Evolutionary conservation across 1,284 basidiomycete species (phyloP), one percentile per base, ranked within the genome.

Genomic region (Paramarasmius palmivorus): DNA sequence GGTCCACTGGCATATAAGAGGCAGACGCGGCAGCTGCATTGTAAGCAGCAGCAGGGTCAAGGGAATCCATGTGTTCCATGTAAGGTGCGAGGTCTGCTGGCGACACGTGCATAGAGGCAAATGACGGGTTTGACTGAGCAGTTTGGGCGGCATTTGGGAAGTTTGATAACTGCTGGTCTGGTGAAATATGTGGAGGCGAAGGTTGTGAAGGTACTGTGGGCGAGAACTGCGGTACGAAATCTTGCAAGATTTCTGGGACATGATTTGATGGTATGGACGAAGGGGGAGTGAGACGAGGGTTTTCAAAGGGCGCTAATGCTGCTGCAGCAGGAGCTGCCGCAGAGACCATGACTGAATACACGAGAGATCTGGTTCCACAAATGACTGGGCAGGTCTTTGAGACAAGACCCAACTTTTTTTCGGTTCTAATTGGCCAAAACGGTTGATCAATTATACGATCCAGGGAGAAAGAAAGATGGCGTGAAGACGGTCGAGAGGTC

Each of bases 51-150:
- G 38, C 49, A 65, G 67, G 56, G 58, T 68, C 66, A 47, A 73
- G 63, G 46, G 71, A 61, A 52, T 79, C 76, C 73, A 80, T 76
- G 23, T 73, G 57, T 26, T 67, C 61, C 54, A 73, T 64, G 57
- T 73, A 70, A 23, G 25, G 25, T 29, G 44, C 15, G 25, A 46
- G n/a, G 46, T 53, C 35, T 44, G 52, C n/a, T 23, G 42, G 34
- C 34, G 45, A 52, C 39, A 46, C 40, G 50, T 52, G 50, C 51
- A 44, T 42, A 20, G 38, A 50, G 56, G 61, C 40, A 59, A 54
- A 48, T 64, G 62, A 41, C 62, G 49, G 40, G 66, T 64, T 42
- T 60, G 61, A 48, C 65, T 65, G 49, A 69, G 71, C 29, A 32
- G 29, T 32, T 32, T 32, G 29, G 22, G 32, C n/a, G 23, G 26